Conservation (phyloP, 2,329 filamentous ascomycete genomes). For the Aspergillus uvarum region DNA sequence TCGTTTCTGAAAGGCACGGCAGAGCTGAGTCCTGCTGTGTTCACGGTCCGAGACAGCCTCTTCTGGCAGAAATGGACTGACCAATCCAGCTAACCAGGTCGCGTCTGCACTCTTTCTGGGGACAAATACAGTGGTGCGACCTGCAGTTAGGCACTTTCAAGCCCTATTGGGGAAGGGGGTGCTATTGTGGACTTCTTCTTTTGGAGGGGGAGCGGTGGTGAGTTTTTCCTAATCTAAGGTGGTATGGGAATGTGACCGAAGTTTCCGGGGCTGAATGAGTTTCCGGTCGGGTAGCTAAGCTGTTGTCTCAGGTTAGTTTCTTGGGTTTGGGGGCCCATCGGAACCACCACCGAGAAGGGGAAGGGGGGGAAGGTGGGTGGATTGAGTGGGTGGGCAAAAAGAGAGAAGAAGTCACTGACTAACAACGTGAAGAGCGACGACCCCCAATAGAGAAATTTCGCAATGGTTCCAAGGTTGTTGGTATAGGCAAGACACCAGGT, state of each 20-base stretch:
- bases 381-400: too few species aligned
- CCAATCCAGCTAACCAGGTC: constrained; percentile 13
- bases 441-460: constrained; percentile 1
- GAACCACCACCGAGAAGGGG: constrained; percentile 21
- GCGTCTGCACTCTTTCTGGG: constrained; percentile 10
- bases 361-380: background rate
- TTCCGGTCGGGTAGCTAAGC: constrained; percentile 22
- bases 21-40: constrained; percentile 23
- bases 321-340: constrained; percentile 12
- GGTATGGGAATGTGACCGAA: constrained; percentile 13
- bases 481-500: constrained; percentile 24
- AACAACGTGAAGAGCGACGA: background rate
- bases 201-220: constrained; percentile 3
- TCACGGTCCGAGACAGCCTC: constrained; percentile 27
- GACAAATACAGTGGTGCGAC: constrained; percentile 27
- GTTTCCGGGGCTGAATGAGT: constrained; percentile 10
- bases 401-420: constrained; percentile 18
- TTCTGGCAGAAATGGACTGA: constrained; percentile 17
- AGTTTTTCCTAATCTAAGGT: constrained; percentile 10
- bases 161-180: constrained; percentile 17
- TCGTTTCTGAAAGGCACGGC: constrained; percentile 33
- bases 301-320: constrained; percentile 17
- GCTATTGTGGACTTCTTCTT: constrained; percentile 10
- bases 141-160: constrained; percentile 23
- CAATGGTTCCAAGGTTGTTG: constrained; percentile 1